Evolutionary conservation across 2,329 filamentous ascomycete genomes (phyloP).

Genomic region (Bipolaris sorokiniana): DNA sequence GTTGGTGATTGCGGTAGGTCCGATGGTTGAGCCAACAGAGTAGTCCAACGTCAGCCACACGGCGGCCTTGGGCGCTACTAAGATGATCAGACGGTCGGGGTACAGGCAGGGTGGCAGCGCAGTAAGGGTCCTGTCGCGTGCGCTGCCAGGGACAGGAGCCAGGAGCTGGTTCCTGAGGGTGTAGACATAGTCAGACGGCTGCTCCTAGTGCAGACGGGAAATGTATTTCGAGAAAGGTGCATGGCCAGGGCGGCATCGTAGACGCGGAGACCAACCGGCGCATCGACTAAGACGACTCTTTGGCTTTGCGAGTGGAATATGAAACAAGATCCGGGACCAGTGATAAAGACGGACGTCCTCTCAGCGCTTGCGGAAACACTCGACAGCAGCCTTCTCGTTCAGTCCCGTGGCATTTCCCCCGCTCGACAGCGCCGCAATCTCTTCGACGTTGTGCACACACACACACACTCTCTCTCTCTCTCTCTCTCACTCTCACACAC

Average conservation of each 20-base stretch:
- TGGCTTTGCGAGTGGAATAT: slow-evolving; percentile 35
- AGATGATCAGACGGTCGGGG: slow-evolving; percentile 18
- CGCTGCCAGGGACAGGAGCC: slow-evolving; percentile 21
- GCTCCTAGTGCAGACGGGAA: not conserved
- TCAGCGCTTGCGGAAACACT: slow-evolving; percentile 39
- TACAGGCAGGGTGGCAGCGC: not conserved
- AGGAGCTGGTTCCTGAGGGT: not conserved
- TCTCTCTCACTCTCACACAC: not conserved
- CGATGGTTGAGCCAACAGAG: slow-evolving; percentile 8
- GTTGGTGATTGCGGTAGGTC: slow-evolving; percentile 10
- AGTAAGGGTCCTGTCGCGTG: slow-evolving; percentile 28
- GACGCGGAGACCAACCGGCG: slow-evolving; percentile 22
- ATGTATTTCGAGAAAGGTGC: no score
- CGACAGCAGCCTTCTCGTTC: slow-evolving; percentile 17
- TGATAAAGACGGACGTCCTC: slow-evolving; percentile 32
- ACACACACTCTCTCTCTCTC: not conserved
- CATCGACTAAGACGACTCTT: slow-evolving; percentile 17
- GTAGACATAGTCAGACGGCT: not conserved
- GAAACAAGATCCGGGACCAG: slow-evolving; percentile 37
- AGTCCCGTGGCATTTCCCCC: slow-evolving; percentile 11
- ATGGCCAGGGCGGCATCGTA: slow-evolving; percentile 13
- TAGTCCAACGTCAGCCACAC: slow-evolving; percentile 40
- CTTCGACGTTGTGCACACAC: not conserved
- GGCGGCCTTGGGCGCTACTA: slow-evolving; percentile 6
- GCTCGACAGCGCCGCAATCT: not conserved